Evolutionary conservation across 257 asterid genomes (phyloP), one percentile per base, ranked within the genome.

Genomic region (Eustoma russellianum): DNA sequence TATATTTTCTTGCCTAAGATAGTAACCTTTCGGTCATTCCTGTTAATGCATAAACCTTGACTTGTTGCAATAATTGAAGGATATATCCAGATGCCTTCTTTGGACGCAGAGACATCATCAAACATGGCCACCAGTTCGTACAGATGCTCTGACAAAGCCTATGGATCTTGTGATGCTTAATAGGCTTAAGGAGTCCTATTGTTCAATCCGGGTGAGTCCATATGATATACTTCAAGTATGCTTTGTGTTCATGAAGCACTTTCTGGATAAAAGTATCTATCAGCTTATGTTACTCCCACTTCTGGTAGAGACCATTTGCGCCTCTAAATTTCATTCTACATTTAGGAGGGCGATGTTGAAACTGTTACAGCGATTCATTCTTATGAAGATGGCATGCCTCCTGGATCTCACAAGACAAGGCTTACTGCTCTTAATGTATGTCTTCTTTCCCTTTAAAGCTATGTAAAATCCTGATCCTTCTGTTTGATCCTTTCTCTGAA

Each of bases 61-160:
- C 49, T 53, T 14, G 33, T 45, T 41, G 50, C 2, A 50, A 50
- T 19, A 24, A 24, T 24, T 52, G 0, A 82, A 91, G 96, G 96
- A 91, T 84, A 79, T 91, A 67, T 84, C 95, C 30, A 77, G 98
- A 72, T 87, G 98, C 77, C 86, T 87, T 66, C 95, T 87, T 47
- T 87, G 98, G 98, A 91, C 98, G 52, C 98, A 91, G 71, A 79
- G 95, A 67, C 98, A 91, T 70, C 98, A 91, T 70, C 96, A 87
- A 67, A 87, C 96, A 38, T 91, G 98, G 98, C 98, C 98, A 9
- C 90, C 86, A 43, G 81, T 91, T 70, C 95, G 98, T 44, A 82
- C 95, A 30, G 96, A 91, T 79, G 75, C 93, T 73, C 76, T 87
- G 60, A 66, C 97, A 53, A 92, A 81, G 69, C 94, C 98, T 56